These are phyloP conservation scores for Chlamydomonas incerta DNA, from an alignment of 139 green algal genomes.

Conservation along the genomic window DNA sequence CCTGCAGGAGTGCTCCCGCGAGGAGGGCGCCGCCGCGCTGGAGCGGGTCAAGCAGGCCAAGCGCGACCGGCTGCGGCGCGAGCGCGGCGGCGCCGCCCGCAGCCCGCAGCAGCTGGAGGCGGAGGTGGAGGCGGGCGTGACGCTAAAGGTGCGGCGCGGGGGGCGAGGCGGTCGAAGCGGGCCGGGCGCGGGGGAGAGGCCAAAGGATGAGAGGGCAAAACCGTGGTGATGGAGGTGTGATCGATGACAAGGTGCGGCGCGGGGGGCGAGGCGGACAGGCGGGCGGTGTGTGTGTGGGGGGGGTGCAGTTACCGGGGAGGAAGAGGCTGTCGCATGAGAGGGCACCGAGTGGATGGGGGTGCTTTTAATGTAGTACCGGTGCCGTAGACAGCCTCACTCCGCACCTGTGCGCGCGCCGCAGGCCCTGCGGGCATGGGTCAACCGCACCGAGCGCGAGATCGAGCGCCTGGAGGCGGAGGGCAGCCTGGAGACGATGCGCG, in stretches of 20 bases:
- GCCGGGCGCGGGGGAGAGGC: no score
- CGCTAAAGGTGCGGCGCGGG: neutral
- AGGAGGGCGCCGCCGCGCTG: constrained; percentile 4
- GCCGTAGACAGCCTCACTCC: no score
- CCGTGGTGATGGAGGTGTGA: no score
- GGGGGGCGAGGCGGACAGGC: no score
- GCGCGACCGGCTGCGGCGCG: neutral
- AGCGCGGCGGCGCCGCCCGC: neutral
- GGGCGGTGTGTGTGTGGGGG: no score
- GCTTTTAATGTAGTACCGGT: no score
- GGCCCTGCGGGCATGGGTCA: neutral
- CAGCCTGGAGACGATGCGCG: neutral
- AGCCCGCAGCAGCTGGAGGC: neutral
- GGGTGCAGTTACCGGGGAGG: no score
- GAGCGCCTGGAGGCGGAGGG: neutral
- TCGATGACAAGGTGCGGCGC: no score
- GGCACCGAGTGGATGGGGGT: no score
- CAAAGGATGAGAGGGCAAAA: no score
- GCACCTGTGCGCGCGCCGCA: neutral
- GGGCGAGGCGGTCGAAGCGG: no score
- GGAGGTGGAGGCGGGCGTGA: neutral
- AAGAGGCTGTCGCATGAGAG: no score
- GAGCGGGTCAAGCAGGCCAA: neutral
- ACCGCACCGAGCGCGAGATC: neutral
- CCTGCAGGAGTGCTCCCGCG: neutral